Base-by-base conservation (phyloP, 164 flowering plant species). In the Tinospora cordifolia region DNA sequence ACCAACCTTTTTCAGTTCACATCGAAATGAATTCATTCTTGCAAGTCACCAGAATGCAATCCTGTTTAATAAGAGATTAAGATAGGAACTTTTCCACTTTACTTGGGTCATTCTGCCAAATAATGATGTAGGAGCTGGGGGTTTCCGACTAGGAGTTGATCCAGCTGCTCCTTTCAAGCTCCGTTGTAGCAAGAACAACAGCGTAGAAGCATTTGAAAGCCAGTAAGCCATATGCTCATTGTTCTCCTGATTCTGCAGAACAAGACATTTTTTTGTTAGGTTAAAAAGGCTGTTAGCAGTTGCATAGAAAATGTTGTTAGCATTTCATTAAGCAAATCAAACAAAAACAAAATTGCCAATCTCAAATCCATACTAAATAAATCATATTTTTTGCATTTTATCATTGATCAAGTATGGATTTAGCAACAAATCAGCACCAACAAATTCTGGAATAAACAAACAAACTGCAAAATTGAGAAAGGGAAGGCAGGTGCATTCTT, bases 181-280 rank as follows among this genome's bases (percentile, higher is more conserved):
- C 71, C 72, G 70, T 79, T 93, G 98, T 71, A 93, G 86, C 79
- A 93, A 82, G 81, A 91, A 93, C 78, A 93, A 74, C 69, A 93
- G 72, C 17, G 93, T 74, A 60, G 98, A 93, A 49, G 97, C 83
- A 77, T 88, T 93, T 73, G 97, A 87, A 65, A 93, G 82, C 97
- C 98, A 93, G 74, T 93, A 93, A 27, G 93, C 96, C 94, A 93
- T 80, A 74, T 84, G 90, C n/a, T 88, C 90, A 83, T 85, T 88
- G 82, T 75, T 82, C 51, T 90, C 98, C 80, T 91, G 86, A 81
- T 85, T 83, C 98, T 93, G 91, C 58, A 22, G 26, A 22, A 25
- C 24, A 65, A 25, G 30, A 27, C 51, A 58, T 24, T 24, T 60
- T 24, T 19, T 54, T 19, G n/a, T 54, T 54, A 54, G 21, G n/a